Evolutionary conservation across 805 yeast genomes (phyloP), one percentile per base, ranked within the genome.

Genomic region (Metschnikowia henanensis): DNA sequence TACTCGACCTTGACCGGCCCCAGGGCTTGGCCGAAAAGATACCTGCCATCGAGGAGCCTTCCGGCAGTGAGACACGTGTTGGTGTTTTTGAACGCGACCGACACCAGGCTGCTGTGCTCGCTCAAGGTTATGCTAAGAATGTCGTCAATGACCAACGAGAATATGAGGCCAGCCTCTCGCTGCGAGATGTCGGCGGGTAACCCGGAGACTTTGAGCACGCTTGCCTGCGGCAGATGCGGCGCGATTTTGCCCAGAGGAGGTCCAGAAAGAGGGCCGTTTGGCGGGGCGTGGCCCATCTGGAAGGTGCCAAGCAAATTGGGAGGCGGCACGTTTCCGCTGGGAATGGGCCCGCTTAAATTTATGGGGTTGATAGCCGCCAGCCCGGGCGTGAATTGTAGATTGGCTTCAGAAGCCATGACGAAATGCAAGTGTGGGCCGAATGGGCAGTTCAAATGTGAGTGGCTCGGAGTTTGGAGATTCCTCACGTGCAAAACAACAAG

Each of bases 101-200:
- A 58, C 37, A 70, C 57, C 41, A 45, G 50, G 20, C 65, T 56
- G 13, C 37, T 38, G 30, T 21, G 16, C 17, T 34, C 35, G 30
- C 22, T 21, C 30, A 80, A 52, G 42, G 79, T 84, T 31, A 80
- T 65, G 45, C 65, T 72, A 28, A 74, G 50, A 36, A 83, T 57
- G 47, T 71, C 83, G 52, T 83, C 88, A 49, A 72, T 65, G n/a
- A 87, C 86, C 42, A 86, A 65, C 5, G 92, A 76, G 59, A 86
- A 86, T 6, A 86, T 73, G 13, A 83, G 70, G 37, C 76, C 70
- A 2, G 87, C 82, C 60, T 86, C 95, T 60, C 94, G 75, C 28
- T 73, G 51, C 2, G 86, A 62, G 22, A 85, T 67, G 62, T 86
- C 89, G 4, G 64, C 52, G 7, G 95, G 94, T 10, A 83, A 57